Base-by-base conservation (phyloP, 2,329 filamentous ascomycete genomes). In the Pseudogymnoascus sp. region DNA sequence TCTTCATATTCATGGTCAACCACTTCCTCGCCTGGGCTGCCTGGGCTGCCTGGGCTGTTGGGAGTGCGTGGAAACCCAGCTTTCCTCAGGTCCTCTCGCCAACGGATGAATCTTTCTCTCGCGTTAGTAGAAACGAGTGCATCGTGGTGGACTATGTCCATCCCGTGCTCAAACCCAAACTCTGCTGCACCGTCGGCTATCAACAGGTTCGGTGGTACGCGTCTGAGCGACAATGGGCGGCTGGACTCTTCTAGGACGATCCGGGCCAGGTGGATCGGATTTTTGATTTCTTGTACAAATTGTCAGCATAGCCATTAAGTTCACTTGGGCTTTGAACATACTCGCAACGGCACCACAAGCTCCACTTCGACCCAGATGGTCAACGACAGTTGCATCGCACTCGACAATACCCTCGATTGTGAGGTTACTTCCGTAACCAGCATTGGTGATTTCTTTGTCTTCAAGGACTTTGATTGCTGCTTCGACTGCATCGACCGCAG, bases 381-480 rank as follows among this genome's bases (percentile, higher is more conserved):
- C 93, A 43, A 99, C 90, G 63, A 99, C 85, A 0, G 92, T 93
- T 63, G 95, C 95, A 79, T 99, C 95, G 70, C 93, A 96, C 75
- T 99, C 95, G 11, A 98, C 95, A 1, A 87, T 85, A 1, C 95
- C 95, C 69, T 97, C 89, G 67, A 96, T 90, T 51, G 91, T 88
- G 23, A 99, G 80, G 71, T 99, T 99, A 77, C 95, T 99, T 57
- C 96, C 95, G 74, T 90, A 98, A 0, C 95, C 95, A 39, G 93
- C 90, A 75, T 99, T 99, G 37, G 96, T 99, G 69, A 99, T 96
- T 71, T 97, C 92, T 64, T 90, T 88, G 74, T 99, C 91, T 77
- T 99, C 95, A 16, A 99, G 85, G 19, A 91, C 81, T 69, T 89
- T 90, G 71, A 99, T 86, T 31, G 95, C 92, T 61, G 90, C 88